Base-by-base conservation (phyloP, 2,329 filamentous ascomycete genomes). In the Cercospora sp. region DNA sequence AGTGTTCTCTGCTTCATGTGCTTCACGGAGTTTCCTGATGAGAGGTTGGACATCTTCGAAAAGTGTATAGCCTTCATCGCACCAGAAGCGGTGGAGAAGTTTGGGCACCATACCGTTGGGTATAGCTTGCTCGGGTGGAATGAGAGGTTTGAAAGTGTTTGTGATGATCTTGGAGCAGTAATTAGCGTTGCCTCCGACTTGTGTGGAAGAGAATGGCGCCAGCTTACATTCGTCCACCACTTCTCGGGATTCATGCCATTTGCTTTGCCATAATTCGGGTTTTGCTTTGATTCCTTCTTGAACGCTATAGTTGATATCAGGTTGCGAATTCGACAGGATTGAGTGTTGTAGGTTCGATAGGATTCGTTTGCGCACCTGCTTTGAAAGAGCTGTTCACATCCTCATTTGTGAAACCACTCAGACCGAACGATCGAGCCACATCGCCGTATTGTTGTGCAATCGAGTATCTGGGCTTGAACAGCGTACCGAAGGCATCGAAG, bases 401-500 rank as follows among this genome's bases (percentile, higher is more conserved):
- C 2, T 79, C 77, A 28, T 83, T 79, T 2, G 71, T 78, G 64
- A 85, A 80, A 68, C 78, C 76, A 8, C 72, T 72, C 48, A 88
- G 72, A 3, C 87, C 87, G 73, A 85, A 81, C 63, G 81, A 77
- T 18, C 81, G 75, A 1, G 87, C 88, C 2, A 86, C 80, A 20
- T 82, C 77, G 42, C 78, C 82, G 75, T 90, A 90, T 71, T 88
- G 85, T 63, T 80, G 75, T 5, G 81, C 79, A 7, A 90, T 82
- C 1, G 85, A 79, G 9, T 74, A 73, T 60, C 79, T 83, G 0
- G 87, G 87, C 10, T 77, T 79, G 77, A 88, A 89, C 2, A 90
- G 79, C 0, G 88, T 90, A n/a, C 86, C 87, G 71, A 89, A 90
- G 4, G 88, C 88, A 75, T 90, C 88, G 63, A 90, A 86, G 68